Percentiles rank a stretch among this genome's conserved stretches.
Conservation (phyloP, 768 basidiomycete genomes). For the Russula vinacea region DNA sequence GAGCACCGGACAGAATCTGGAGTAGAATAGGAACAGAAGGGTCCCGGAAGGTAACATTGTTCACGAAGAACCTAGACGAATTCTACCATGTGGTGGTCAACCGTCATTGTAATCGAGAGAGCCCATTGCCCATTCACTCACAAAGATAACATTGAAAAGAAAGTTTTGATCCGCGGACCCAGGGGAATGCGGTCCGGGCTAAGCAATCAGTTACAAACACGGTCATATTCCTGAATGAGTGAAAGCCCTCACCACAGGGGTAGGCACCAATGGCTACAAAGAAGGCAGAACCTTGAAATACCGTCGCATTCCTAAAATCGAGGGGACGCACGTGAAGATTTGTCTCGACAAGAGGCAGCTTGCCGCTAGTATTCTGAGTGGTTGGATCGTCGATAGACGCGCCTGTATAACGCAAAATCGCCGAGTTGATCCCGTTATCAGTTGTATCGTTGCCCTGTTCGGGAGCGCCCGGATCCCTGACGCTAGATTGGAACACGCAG, state of each 20-base stretch:
- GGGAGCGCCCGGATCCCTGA: not conserved
- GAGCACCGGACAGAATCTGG: not conserved
- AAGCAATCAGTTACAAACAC: not conserved
- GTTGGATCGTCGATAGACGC: too few relatives aligned
- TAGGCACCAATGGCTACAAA: too few relatives aligned
- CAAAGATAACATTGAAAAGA: not conserved
- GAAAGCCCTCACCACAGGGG: too few relatives aligned
- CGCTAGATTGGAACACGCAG: not conserved
- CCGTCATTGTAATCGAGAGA: not conserved
- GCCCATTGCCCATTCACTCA: not conserved
- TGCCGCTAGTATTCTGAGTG: too few relatives aligned
- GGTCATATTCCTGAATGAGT: too few relatives aligned
- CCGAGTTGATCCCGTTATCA: too few relatives aligned
- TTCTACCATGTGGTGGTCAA: not conserved
- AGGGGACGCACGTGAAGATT: too few relatives aligned
- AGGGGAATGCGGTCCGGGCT: not conserved
- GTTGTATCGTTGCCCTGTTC: not conserved
- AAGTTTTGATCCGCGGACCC: not conserved
- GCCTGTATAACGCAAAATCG: too few relatives aligned
- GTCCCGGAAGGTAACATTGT: not conserved
- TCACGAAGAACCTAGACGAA: not conserved
- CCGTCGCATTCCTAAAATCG: too few relatives aligned
- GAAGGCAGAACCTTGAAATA: too few relatives aligned
- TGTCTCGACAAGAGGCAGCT: too few relatives aligned
- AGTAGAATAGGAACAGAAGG: conserved; percentile 19